Base-by-base conservation (phyloP, 2,329 filamentous ascomycete genomes). In the Trichoderma lentiforme region DNA sequence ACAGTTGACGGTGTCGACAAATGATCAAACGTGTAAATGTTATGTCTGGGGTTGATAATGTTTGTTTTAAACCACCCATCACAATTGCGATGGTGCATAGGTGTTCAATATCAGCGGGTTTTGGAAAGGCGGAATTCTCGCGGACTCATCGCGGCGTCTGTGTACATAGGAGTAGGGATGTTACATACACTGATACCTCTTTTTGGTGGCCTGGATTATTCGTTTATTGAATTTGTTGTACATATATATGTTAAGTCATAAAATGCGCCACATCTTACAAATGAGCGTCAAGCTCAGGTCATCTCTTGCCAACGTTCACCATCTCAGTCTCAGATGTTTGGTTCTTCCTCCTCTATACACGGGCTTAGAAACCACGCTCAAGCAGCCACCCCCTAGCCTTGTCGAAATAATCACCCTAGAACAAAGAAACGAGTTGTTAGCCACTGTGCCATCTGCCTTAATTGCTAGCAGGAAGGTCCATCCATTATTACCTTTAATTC, bases 401-500 rank as follows among this genome's bases (percentile, higher is more conserved):
- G 15, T 78, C 75, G 68, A 78, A 79, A 70, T 78, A 71, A 56
- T 82, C 75, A 32, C 82, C 82, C 82, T 83, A 36, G 3, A 39
- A 30, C 18, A 62, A 5, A 60, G 14, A 47, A 43, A 36, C 14
- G 8, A 12, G 11, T 6, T 70, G 56, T 70, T 15, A 70, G 67
- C 11, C 26, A 15, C 6, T 24, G 12, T 32, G 30, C 8, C 14
- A 14, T 43, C 9, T 7, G 15, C n/a, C 15, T 36, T 26, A 0
- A 32, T 12, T n/a, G 30, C n/a, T 11, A 24, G 5, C 2, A 21
- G 51, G 28, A 36, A 21, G 18, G 21, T 21, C 12, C 56, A 43
- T 1, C 21, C 30, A 30, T 68, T 84, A 76, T 30, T 80, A 93
- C 92, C 86, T 91, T 93, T 74, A 97, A 84, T 74, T 91, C 84